Conservation (phyloP, 148 eudicot species). For the Polygonum maritimum region DNA sequence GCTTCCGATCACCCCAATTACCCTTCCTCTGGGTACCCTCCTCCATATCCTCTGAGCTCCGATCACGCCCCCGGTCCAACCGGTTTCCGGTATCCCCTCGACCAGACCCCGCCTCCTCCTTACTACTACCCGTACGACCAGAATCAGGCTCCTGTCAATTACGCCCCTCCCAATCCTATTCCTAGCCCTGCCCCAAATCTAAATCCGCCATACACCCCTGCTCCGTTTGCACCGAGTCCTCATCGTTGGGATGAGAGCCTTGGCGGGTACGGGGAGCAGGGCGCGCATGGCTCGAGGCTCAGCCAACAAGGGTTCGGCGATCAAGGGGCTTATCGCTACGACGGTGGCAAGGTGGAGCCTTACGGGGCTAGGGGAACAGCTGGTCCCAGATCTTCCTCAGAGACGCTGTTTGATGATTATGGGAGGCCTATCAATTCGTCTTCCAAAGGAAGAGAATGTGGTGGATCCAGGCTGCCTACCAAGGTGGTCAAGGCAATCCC, state of each 20-base stretch:
- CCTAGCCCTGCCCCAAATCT: constrained; percentile 20
- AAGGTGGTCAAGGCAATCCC: constrained; percentile 85
- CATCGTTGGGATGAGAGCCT: constrained; percentile 20
- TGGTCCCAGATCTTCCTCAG: constrained; percentile 33
- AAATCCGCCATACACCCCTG: constrained; percentile 7
- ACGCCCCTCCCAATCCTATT: constrained; percentile 33
- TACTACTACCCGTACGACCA: constrained; percentile 15
- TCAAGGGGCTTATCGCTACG: constrained; percentile 65
- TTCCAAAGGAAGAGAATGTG: constrained; percentile 25
- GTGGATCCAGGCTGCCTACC: constrained; percentile 14
- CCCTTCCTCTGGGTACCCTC: constrained; percentile 31
- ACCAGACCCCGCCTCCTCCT: constrained; percentile 23
- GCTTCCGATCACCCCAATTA: constrained; percentile 27
- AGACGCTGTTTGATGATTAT: constrained; percentile 65
- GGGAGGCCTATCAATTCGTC: constrained; percentile 65
- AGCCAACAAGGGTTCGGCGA: constrained; percentile 30
- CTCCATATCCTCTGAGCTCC: constrained; percentile 30
- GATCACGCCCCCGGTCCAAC: constrained; percentile 26
- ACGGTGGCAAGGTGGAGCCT: constrained; percentile 67
- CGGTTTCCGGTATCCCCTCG: constrained; percentile 22
- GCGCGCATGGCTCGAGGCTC: constrained; percentile 23
- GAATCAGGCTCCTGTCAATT: constrained; percentile 17
- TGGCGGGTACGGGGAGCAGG: constrained; percentile 22
- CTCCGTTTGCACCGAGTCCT: neutral
- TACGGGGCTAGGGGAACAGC: constrained; percentile 67